Conservation (phyloP, 2,329 filamentous ascomycete genomes). For the Mycogone perniciosa region DNA sequence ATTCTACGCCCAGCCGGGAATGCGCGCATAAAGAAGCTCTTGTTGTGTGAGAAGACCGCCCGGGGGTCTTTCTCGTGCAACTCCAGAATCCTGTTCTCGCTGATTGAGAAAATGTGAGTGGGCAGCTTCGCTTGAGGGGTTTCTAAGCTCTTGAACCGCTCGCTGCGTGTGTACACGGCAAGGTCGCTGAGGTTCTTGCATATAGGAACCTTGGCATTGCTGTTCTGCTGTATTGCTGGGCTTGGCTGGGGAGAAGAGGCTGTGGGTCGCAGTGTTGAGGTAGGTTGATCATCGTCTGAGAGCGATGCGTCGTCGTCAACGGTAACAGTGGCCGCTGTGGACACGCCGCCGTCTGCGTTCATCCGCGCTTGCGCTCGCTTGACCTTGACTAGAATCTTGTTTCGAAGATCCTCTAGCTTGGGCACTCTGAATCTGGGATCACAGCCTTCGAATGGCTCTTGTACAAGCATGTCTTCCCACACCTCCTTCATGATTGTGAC, state of each 20-base stretch:
- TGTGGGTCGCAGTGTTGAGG: conserved; percentile 3
- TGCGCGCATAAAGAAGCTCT: conserved; percentile 79
- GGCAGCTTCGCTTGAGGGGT: conserved; percentile 55
- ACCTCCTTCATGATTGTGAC: conserved; percentile 88
- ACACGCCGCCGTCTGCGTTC: conserved; percentile 23
- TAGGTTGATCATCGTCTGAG: conserved; percentile 38
- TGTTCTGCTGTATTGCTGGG: conserved; percentile 16
- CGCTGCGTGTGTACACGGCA: conserved; percentile 81
- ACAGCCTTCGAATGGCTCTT: conserved; percentile 44
- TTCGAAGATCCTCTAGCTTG: conserved; percentile 61
- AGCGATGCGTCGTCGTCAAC: conserved; percentile 34
- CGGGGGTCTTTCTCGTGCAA: conserved; percentile 56
- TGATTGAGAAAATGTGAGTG: conserved; percentile 78
- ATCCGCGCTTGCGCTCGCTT: conserved; percentile 49
- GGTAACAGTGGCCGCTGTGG: conserved; percentile 25
- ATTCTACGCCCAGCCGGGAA: conserved; percentile 77
- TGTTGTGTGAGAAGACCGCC: conserved; percentile 82
- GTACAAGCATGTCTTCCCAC: conserved; percentile 71
- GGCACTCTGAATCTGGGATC: conserved; percentile 55
- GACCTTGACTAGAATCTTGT: conserved; percentile 80
- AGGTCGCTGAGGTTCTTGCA: conserved; percentile 65
- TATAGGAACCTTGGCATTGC: conserved; percentile 50
- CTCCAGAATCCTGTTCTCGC: conserved; percentile 66
- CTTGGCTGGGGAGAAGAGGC: conserved; percentile 4
- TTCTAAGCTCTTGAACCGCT: conserved; percentile 68